Percentiles rank a stretch among this genome's conserved stretches.
phyloP scores from a whole-genome alignment of 2,329 filamentous ascomycete genomes.

The Colletotrichum incanum region DNA sequence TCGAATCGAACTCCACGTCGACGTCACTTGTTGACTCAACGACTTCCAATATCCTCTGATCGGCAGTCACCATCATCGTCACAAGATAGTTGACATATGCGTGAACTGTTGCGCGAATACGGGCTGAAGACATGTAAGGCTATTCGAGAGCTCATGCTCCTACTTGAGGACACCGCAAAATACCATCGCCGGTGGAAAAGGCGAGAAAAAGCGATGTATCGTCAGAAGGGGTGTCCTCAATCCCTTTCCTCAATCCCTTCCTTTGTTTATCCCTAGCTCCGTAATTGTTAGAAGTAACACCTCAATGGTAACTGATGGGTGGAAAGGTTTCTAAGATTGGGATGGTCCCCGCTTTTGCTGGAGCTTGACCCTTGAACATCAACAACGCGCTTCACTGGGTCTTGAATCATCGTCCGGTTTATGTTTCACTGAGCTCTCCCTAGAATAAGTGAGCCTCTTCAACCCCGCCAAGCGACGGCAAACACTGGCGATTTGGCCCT shows the following conservation, averaged over 20 bases:
- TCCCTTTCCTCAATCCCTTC: too few species aligned
- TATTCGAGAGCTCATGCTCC: background rate
- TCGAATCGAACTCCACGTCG: background rate
- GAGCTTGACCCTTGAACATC: conserved; percentile 7
- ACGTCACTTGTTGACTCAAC: background rate
- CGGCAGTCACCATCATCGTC: background rate
- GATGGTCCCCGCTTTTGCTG: background rate
- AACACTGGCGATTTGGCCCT: background rate
- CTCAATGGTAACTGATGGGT: background rate
- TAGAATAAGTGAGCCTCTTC: background rate
- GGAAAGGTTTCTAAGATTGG: conserved; percentile 7
- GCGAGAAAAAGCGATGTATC: background rate
- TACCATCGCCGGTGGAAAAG: too few species aligned
- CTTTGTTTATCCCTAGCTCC: background rate
- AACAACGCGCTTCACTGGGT: background rate
- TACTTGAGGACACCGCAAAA: too few species aligned
- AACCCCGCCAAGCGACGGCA: background rate
- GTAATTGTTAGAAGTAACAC: background rate
- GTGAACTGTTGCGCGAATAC: too few species aligned
- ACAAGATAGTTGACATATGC: background rate
- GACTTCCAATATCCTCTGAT: background rate
- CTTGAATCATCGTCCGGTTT: background rate
- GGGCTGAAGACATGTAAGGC: too few species aligned
- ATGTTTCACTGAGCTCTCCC: background rate
- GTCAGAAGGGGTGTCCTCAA: too few species aligned